A percentile compares a stretch with the other conserved stretches of the same genome.
These are phyloP conservation scores for Helotiales sp. DNA, from an alignment of 2,329 filamentous ascomycete species.

Conservation along the genomic window DNA sequence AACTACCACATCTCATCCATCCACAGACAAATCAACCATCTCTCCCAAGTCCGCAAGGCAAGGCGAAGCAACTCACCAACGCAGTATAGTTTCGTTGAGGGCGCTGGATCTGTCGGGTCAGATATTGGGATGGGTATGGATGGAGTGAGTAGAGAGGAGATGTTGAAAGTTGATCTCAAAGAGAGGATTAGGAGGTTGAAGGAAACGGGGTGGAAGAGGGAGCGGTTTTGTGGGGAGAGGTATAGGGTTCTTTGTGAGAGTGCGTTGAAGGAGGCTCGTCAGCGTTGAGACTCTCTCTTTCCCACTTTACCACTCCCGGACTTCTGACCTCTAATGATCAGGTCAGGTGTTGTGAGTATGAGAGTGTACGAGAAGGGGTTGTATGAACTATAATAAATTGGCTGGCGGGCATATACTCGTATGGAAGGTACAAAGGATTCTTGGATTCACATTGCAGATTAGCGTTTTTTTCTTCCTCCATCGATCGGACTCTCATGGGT, in stretches of 20 bases:
- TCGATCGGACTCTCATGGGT: too few relatives aligned
- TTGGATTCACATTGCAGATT: not conserved
- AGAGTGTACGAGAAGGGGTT: not conserved
- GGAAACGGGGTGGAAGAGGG: conserved; percentile 23
- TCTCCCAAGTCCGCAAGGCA: conserved; percentile 18
- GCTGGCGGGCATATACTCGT: too few relatives aligned
- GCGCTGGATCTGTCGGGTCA: not conserved
- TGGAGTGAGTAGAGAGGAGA: conserved; percentile 13
- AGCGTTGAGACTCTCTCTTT: not conserved
- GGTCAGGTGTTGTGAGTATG: not conserved
- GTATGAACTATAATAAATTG: too few relatives aligned
- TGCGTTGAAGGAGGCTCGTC: conserved; percentile 24
- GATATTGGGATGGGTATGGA: not conserved
- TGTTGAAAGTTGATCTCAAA: conserved; percentile 15
- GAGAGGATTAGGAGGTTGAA: conserved; percentile 23
- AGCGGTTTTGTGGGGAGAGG: conserved; percentile 27
- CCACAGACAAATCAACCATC: conserved; percentile 19
- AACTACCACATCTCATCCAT: conserved; percentile 24
- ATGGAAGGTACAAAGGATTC: too few relatives aligned
- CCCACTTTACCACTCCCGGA: not conserved
- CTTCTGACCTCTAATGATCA: too few relatives aligned
- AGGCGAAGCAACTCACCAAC: conserved; percentile 23
- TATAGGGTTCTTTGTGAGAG: conserved; percentile 30
- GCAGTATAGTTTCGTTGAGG: not conserved
- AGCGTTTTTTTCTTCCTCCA: not conserved